Conservation (phyloP, 495 filamentous ascomycete species). For the Bathelium albidoporum region DNA sequence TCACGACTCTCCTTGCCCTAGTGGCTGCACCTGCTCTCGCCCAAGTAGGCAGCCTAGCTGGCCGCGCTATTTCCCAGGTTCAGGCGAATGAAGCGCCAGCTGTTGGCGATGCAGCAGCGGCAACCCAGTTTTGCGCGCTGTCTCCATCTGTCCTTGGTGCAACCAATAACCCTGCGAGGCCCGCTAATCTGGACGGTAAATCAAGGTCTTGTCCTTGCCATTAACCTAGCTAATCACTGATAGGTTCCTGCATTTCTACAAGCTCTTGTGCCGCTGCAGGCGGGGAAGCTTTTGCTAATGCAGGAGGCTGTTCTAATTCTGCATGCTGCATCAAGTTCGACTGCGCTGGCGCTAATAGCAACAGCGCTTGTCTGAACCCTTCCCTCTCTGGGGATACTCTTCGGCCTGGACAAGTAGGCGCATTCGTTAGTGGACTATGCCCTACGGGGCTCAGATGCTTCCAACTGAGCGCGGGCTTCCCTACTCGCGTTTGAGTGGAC, state of each 20-base stretch:
- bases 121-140: background rate
- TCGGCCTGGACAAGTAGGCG: background rate
- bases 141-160: background rate
- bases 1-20: background rate
- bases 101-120: background rate
- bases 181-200: background rate
- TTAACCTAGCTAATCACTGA: background rate
- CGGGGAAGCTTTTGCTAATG: background rate
- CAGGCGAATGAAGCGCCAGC: background rate
- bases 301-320: background rate
- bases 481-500: background rate
- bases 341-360: background rate
- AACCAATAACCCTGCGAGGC: background rate
- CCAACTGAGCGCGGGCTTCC: background rate
- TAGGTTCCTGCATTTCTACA: background rate
- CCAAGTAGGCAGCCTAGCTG: background rate
- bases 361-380: background rate
- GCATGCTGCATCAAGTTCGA: constrained; percentile 2
- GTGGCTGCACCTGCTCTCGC: background rate
- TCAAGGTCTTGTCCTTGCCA: background rate
- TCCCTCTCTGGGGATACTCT: constrained; percentile 1
- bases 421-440: background rate
- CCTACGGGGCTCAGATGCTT: background rate
- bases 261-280: background rate
- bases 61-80: background rate